Evolutionary conservation across 1,284 basidiomycete genomes (phyloP).

Genomic region (Tilletia setariae): DNA sequence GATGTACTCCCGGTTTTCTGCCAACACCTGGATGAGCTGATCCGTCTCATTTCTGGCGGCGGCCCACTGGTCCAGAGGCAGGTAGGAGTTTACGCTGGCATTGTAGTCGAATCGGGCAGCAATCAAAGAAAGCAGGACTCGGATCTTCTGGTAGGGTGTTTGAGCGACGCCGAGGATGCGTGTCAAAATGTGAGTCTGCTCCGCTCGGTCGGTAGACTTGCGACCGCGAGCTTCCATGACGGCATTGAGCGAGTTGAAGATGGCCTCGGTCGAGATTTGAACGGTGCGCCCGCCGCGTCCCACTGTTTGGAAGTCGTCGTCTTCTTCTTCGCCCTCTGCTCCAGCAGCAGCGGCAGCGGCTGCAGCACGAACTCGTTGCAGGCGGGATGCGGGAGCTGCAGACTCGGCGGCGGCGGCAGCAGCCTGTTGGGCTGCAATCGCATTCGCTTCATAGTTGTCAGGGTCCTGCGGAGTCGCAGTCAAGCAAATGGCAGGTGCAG

Average conservation of each 20-base stretch:
- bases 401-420: constrained; percentile 59
- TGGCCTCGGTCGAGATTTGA: constrained; percentile 78
- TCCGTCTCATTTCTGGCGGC: constrained; percentile 84
- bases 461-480: constrained; percentile 66
- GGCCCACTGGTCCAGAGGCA: constrained; percentile 90
- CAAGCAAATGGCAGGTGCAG: constrained; percentile 4
- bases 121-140: constrained; percentile 87
- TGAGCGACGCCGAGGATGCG: constrained; percentile 81
- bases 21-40: constrained; percentile 74
- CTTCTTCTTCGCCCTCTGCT: constrained; percentile 59
- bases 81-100: constrained; percentile 75
- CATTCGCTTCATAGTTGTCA: constrained; percentile 73
- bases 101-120: constrained; percentile 97
- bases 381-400: constrained; percentile 53
- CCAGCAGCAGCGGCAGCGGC: constrained; percentile 44
- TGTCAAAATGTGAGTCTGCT: constrained; percentile 87
- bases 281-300: constrained; percentile 83
- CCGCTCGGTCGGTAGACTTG: constrained; percentile 92
- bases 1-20: constrained; percentile 69
- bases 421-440: constrained; percentile 58
- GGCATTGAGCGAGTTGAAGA: constrained; percentile 87
- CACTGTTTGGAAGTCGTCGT: constrained; percentile 83
- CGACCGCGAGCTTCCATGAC: constrained; percentile 94
- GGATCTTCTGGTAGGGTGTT: constrained; percentile 81
- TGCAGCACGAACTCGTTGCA: constrained; percentile 54